A percentile compares a stretch with the other conserved stretches of the same genome.
phyloP scores from a whole-genome alignment of 129 eudicot genomes.

The Tanacetum coccineum region DNA sequence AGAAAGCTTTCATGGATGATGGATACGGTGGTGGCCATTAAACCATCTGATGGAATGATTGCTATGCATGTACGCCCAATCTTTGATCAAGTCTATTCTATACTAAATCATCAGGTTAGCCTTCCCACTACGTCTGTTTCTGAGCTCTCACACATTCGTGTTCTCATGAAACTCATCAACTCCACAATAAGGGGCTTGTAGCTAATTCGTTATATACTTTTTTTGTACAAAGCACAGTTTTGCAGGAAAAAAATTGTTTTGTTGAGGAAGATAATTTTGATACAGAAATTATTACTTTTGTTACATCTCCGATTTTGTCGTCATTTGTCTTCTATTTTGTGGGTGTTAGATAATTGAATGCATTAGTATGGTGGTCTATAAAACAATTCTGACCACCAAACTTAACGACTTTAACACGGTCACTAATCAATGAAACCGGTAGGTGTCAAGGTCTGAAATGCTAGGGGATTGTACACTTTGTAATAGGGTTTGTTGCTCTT shows the following conservation, averaged over 20 bases:
- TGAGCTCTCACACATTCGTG: slow-evolving; percentile 69
- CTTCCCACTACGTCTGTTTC: slow-evolving; percentile 49
- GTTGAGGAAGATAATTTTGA: slow-evolving; percentile 2
- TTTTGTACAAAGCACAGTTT: slow-evolving; percentile 6
- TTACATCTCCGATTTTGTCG: neutral
- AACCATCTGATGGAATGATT: slow-evolving; percentile 73
- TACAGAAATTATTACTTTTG: neutral
- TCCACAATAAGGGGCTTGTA: slow-evolving; percentile 20
- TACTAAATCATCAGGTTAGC: slow-evolving; percentile 63
- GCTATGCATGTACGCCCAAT: slow-evolving; percentile 80
- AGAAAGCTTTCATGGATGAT: slow-evolving; percentile 82
- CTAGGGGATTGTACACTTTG: neutral
- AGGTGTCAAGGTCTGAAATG: too few species aligned
- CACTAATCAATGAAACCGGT: too few species aligned
- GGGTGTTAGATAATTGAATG: neutral
- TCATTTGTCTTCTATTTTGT: neutral
- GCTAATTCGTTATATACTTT: neutral
- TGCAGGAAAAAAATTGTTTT: neutral
- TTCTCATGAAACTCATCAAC: slow-evolving; percentile 46
- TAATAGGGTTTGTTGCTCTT: neutral
- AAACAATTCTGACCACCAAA: too few species aligned
- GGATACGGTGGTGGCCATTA: slow-evolving; percentile 69
- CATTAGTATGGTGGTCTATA: neutral
- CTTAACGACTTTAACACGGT: too few species aligned
- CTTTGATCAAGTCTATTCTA: slow-evolving; percentile 88